Conservation (phyloP, 768 basidiomycete genomes). For the Coprinellus aureogranulatus region DNA sequence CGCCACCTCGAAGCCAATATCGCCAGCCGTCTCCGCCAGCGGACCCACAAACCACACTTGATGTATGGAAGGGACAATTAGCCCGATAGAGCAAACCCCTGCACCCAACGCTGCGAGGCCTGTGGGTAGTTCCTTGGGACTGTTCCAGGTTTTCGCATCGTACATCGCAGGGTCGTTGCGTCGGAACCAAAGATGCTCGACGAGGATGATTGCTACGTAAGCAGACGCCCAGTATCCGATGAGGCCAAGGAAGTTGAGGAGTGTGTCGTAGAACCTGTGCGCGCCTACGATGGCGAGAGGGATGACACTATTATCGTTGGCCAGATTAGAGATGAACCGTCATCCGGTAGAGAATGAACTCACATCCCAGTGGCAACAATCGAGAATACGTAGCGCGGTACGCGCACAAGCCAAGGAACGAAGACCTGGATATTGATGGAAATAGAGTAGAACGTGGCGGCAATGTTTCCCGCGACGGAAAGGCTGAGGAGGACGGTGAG, state of each 20-base stretch:
- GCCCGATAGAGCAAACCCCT: slow-evolving; percentile 48
- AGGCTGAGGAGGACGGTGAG: slow-evolving; percentile 78
- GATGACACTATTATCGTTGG: slow-evolving; percentile 47
- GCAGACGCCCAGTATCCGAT: slow-evolving; percentile 68
- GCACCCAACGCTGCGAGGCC: slow-evolving; percentile 67
- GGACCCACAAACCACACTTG: slow-evolving; percentile 80
- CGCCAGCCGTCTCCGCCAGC: slow-evolving; percentile 65
- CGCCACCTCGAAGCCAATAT: slow-evolving; percentile 81
- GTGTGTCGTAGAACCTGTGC: slow-evolving; percentile 66
- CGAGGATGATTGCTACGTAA: slow-evolving; percentile 58
- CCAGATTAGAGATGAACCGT: neutral
- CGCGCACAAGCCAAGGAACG: slow-evolving; percentile 51
- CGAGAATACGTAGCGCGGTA: slow-evolving; percentile 79
- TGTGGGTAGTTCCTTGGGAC: slow-evolving; percentile 53
- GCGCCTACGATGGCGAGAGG: slow-evolving; percentile 74
- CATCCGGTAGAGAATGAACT: too few species aligned
- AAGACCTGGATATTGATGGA: slow-evolving; percentile 71
- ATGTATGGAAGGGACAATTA: slow-evolving; percentile 67
- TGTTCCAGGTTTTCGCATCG: slow-evolving; percentile 56
- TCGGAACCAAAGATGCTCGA: slow-evolving; percentile 72
- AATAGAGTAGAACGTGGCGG: slow-evolving; percentile 79
- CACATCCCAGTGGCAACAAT: slow-evolving; percentile 70
- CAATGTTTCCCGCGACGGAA: slow-evolving; percentile 79
- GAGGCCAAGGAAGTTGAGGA: slow-evolving; percentile 74
- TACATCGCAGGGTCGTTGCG: slow-evolving; percentile 51